Evolutionary conservation across 805 yeast species (phyloP), one percentile per base, ranked within the genome.

Genomic region (Hanseniaspora guilliermondii): DNA sequence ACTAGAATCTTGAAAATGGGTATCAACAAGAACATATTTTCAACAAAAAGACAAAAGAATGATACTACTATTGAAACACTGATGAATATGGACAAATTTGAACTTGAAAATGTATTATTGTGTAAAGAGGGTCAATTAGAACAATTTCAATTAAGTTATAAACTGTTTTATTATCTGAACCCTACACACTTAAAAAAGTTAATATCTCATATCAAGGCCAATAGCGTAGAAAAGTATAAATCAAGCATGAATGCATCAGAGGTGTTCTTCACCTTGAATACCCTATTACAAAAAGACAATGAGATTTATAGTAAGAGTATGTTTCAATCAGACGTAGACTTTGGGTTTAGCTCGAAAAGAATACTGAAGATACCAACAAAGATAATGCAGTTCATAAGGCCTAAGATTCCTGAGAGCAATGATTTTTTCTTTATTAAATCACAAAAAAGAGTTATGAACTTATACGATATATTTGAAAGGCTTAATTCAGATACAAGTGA

Each of bases 61-160:
- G 32, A 27, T 8, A 2, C 9, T 27, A 12, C 32, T 27, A 12
- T 6, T 11, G 33, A 30, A 39, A 39, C 24, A 6, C 7, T 22
- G 9, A 39, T 8, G 21, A 39, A 19, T 7, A 32, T 32, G 32
- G 47, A 44, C 6, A 24, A 39, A 4, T 27, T 11, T 30, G 46
- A 39, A 27, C 19, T 49, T n/a, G 38, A 32, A n/a, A 44, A 35
- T 22, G 22, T 27, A 2, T 44, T 52, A 21, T 19, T 52, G 25
- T 14, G 27, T 17, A 49, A 52, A 30, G 55, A 42, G 22, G 49
- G 55, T n/a, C 49, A 52, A 16, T 24, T 44, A 25, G 45, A 44
- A 19, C 45, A 52, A 16, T 25, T 16, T 11, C 44, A 44, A 30
- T 16, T 25, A 1, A 44, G 45, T 27, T 36, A 19, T 3, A 52